Conservation (phyloP, 148 eudicot genomes). For the Persicaria maculosa region DNA sequence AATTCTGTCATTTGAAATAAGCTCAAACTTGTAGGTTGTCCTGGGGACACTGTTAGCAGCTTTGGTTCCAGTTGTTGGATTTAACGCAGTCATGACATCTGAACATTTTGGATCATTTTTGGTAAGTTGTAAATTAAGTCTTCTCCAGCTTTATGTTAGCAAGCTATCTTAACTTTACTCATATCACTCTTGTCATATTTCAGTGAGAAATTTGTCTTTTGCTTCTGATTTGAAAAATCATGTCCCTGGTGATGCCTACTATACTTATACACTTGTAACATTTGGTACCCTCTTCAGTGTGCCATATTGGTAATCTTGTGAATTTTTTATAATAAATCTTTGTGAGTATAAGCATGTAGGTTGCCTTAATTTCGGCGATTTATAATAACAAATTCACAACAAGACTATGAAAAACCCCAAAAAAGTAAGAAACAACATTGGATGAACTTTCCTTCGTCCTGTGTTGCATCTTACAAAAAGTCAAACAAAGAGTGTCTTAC, state of each 20-base stretch:
- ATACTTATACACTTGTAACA: neutral
- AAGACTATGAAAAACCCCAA: no score
- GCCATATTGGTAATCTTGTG: no score
- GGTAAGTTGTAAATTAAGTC: slow-evolving; percentile 40
- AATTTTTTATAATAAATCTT: no score
- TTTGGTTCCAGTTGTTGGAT: slow-evolving; percentile 98
- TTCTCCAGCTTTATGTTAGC: neutral
- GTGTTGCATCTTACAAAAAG: no score
- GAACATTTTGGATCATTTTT: slow-evolving; percentile 97
- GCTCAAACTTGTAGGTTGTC: slow-evolving; percentile 60
- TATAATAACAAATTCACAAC: no score
- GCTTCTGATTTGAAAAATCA: neutral
- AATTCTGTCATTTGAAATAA: neutral
- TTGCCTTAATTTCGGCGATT: no score
- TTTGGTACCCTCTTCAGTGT: neutral
- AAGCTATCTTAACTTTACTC: neutral
- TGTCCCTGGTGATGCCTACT: neutral
- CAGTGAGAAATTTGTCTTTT: neutral
- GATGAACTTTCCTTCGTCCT: no score
- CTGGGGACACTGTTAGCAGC: slow-evolving; percentile 92
- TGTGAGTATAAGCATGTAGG: no score
- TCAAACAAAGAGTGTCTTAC: no score
- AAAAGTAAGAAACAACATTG: no score
- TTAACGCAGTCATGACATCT: slow-evolving; percentile 95
- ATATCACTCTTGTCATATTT: neutral